phyloP scores from a whole-genome alignment of 345 rosid species.

The Balakata baccata region DNA sequence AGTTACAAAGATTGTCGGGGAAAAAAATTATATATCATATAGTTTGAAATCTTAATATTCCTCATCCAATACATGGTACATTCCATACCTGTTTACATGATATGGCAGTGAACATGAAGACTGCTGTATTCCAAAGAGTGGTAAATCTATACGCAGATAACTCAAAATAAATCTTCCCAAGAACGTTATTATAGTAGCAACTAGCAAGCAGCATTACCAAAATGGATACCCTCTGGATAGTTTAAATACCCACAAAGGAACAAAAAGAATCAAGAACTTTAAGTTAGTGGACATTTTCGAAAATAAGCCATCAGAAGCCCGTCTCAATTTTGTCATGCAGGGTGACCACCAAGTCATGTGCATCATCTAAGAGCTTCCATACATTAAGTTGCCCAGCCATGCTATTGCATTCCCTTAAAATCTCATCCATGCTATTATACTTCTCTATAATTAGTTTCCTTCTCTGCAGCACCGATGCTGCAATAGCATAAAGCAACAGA shows the following conservation, averaged over 20 bases:
- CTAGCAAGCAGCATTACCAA: background rate
- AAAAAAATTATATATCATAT: background rate
- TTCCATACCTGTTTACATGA: background rate
- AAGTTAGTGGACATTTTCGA: conserved; percentile 7
- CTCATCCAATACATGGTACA: background rate
- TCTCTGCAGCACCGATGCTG: conserved; percentile 87
- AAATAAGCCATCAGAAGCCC: conserved; percentile 26
- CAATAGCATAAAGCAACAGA: conserved; percentile 74
- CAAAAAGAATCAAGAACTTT: conserved; percentile 16
- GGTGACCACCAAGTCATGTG: conserved; percentile 74
- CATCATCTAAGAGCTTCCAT: conserved; percentile 95
- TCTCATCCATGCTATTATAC: conserved; percentile 90
- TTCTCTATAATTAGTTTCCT: conserved; percentile 87
- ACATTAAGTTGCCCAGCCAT: conserved; percentile 93
- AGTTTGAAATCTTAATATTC: conserved; percentile 7
- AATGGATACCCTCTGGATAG: conserved; percentile 1
- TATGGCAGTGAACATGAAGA: background rate
- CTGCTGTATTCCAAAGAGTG: background rate
- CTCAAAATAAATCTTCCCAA: conserved; percentile 5
- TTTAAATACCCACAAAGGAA: background rate
- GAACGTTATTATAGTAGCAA: background rate
- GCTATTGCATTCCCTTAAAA: conserved; percentile 80
- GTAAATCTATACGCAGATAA: background rate
- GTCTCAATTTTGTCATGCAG: conserved; percentile 76
- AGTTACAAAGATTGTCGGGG: background rate